Base-by-base conservation (phyloP, 495 filamentous ascomycete species). In the Penicillium lividum region DNA sequence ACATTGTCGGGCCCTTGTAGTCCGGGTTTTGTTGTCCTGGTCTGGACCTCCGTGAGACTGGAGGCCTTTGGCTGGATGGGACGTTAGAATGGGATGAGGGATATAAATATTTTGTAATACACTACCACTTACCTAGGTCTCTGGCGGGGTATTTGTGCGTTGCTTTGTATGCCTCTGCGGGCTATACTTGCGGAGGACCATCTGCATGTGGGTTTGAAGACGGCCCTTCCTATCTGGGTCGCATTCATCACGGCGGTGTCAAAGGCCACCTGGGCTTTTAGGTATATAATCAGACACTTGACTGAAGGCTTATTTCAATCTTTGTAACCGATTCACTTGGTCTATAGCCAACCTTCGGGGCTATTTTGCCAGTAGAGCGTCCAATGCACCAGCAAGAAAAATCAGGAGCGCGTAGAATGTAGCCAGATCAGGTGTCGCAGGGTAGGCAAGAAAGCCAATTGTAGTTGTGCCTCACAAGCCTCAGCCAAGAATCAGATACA, bases 131-230 rank as follows among this genome's bases (percentile, higher is more conserved):
- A 67, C 67, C 44, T 62, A 34, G 61, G 13, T 33, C 50, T 57
- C 48, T 48, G 49, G 44, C 57, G 61, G 16, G 57, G 50, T 34
- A 55, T 36, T 60, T 63, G 50, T 30, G 59, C 51, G 58, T 63
- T 67, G 62, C 45, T 69, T 58, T 66, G 56, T 7, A 58, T 60
- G 16, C 57, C 50, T 60, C 67, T 56, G 51, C 38, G 43, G 30
- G 56, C 30, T 4, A 46, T 33, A 31, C 45, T 42, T 36, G 31
- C 27, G 13, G 16, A 16, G 33, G 50, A 36, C 64, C 49, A 42
- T 18, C 51, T 56, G 43, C 53, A 30, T 13, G 29, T 53, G 22
- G 51, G 57, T 42, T 34, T 33, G 18, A 56, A 33, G 53, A 57
- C 48, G 49, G 44, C 54, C 8, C 58, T 49, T 18, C 53, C 46